Evolutionary conservation across 345 rosid genomes (phyloP), one percentile per base, ranked within the genome.

Genomic region (Arabidopsis thaliana): DNA sequence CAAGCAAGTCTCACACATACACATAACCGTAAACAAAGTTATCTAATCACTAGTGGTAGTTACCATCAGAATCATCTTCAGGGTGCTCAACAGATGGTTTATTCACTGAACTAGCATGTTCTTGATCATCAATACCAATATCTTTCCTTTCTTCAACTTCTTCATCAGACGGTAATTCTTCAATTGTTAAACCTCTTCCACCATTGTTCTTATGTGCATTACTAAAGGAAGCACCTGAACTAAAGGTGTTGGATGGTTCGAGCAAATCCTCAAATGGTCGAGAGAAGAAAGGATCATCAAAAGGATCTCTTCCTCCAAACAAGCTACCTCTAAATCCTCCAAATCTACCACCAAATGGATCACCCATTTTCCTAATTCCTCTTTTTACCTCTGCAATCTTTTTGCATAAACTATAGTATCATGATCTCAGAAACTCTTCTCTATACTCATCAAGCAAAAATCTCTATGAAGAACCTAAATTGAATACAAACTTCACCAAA

Each of bases 41-140:
- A 34, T 52, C 12, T 0, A 64, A n/a, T 53, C 11, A 53, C n/a
- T 33, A 12, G 1, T 3, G 2, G 23, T 12, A 44, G 0, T 46
- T 82, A 89, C 95, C 98, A 74, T 78, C 70, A 78, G 60, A 65
- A 75, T 76, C 82, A 71, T 91, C 81, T 59, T 89, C 91, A 11
- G 94, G 97, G 66, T 86, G 94, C 81, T 91, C 90, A 73, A 93
- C 74, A 24, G 71, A 80, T 13, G 93, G 97, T 25, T 76, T 83
- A 34, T 68, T 67, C 77, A 68, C 72, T 30, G 83, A 79, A 25
- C 55, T 40, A 65, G 24, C 11, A 77, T 16, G 64, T n/a, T 36
- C 14, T 46, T 34, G 13, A 36, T 78, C 76, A 1, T 73, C 81
- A 59, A 23, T 65, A 30, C 61, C 44, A 11, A 7, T 14, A 11